A percentile compares a stretch with the other conserved stretches of the same genome.
Conservation (phyloP, 495 filamentous ascomycete genomes). For the Aspergillus campestris region DNA sequence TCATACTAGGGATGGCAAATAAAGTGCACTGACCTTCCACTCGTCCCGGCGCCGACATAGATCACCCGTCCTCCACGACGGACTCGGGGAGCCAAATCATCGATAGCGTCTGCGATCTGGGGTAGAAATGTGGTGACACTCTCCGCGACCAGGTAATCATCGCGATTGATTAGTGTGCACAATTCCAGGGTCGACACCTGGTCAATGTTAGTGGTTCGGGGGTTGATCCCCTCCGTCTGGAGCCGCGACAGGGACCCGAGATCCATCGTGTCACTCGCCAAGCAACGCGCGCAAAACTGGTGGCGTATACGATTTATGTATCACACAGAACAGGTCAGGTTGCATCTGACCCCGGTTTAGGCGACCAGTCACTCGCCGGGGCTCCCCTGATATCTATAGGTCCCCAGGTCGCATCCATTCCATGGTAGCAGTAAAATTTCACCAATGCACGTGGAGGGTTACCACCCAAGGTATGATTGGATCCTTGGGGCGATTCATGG, state of each 20-base stretch:
- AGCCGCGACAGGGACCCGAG: slow-evolving; percentile 18
- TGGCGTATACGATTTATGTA: too few species aligned
- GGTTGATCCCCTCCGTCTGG: slow-evolving; percentile 30
- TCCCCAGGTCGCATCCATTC: too few species aligned
- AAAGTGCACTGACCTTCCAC: slow-evolving; percentile 22
- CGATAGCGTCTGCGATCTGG: slow-evolving; percentile 24
- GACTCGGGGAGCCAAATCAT: slow-evolving; percentile 24
- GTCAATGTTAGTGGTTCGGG: slow-evolving; percentile 23
- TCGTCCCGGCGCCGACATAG: slow-evolving; percentile 34
- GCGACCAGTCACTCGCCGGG: too few species aligned
- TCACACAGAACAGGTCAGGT: too few species aligned
- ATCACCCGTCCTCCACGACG: slow-evolving; percentile 27
- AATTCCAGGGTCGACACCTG: slow-evolving; percentile 27
- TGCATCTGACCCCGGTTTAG: too few species aligned
- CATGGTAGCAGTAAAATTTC: too few species aligned
- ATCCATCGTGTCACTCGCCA: slow-evolving; percentile 11
- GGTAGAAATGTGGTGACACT: slow-evolving; percentile 23
- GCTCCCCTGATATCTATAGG: too few species aligned
- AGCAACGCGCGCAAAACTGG: not conserved
- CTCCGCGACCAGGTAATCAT: slow-evolving; percentile 24
- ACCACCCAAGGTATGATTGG: too few species aligned
- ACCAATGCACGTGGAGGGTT: too few species aligned
- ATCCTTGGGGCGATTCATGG: too few species aligned
- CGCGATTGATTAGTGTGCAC: slow-evolving; percentile 26
- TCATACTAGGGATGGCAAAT: too few species aligned